Evolutionary conservation across 1,139 yeast species (phyloP), one percentile per base, ranked within the genome.

Genomic region (Candida freyschussii): DNA sequence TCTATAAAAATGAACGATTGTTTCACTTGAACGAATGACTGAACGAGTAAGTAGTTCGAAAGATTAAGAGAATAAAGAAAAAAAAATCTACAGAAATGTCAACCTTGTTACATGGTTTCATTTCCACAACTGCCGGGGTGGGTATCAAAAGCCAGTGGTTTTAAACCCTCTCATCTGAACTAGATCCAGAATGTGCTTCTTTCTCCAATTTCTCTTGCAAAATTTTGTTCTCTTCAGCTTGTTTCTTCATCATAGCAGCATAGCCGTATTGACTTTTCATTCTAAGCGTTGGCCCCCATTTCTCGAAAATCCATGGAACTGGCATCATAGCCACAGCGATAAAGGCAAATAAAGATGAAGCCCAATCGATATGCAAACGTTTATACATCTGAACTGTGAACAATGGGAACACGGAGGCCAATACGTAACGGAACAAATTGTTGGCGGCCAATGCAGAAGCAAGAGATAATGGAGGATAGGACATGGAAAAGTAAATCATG

Each of bases 381-480:
- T 68, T 57, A 56, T 80, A 79, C 93, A 83, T 83, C 55, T 81
- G 91, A 15, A 82, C 72, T 6, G 81, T 71, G 52, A 83, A 83
- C 36, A 81, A 62, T 32, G 91, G 91, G 65, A 81, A 80, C 3
- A 82, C 83, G 24, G 81, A 59, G 30, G 69, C 52, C 53, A 59
- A 48, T 52, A 71, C 42, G 50, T 81, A 82, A 58, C 91, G 71
- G 40, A 77, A 59, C 47, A 83, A 62, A 52, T 81, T 82, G 58
- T 82, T 83, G 4, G 94, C 94, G 27, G 91, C 91, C 38, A 82
- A 56, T 2, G 89, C 85, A 15, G 86, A 78, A 0, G 93, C 91
- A 24, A 81, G 78, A 22, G 72, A 68, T 28, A 73, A 56, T 33
- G 94, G 85, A 17, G 94, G 94, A 59, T 77, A 85, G 5, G 84